A percentile compares a stretch with the other conserved stretches of the same genome.
Conservation (phyloP, 257 asterid species). For the Ligustrum vulgare region DNA sequence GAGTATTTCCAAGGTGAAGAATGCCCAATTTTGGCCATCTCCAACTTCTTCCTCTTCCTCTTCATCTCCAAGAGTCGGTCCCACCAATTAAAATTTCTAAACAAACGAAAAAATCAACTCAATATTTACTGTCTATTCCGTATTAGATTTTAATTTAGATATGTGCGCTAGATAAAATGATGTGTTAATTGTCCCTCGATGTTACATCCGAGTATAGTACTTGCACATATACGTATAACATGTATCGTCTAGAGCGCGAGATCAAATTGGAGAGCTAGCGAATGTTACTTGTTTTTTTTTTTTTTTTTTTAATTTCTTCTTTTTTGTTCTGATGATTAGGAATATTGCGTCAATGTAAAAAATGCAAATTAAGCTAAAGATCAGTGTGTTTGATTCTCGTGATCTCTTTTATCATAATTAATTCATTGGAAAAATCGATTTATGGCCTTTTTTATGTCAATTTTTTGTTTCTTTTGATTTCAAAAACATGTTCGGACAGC, state of each 20-base stretch:
- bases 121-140: neutral
- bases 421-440: constrained; percentile 45
- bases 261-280: too few species aligned
- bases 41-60: constrained; percentile 40
- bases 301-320: neutral
- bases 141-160: neutral
- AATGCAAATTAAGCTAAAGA: neutral
- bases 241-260: neutral
- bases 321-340: constrained; percentile 14
- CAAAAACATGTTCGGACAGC: constrained; percentile 28
- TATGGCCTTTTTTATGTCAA: constrained; percentile 23
- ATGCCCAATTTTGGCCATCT: constrained; percentile 78
- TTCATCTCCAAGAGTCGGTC: constrained; percentile 33
- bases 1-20: constrained; percentile 79
- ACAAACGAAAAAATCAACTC: neutral
- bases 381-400: constrained; percentile 23
- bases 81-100: constrained; percentile 16
- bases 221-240: neutral
- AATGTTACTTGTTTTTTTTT: too few species aligned
- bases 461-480: constrained; percentile 31
- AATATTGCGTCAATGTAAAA: neutral
- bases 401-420: constrained; percentile 27
- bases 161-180: neutral
- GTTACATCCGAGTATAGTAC: neutral
- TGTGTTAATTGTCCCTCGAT: neutral